A percentile compares a stretch with the other conserved stretches of the same genome.
phyloP scores from a whole-genome alignment of 352 stramenopile species.

The Globisporangium canariense region DNA sequence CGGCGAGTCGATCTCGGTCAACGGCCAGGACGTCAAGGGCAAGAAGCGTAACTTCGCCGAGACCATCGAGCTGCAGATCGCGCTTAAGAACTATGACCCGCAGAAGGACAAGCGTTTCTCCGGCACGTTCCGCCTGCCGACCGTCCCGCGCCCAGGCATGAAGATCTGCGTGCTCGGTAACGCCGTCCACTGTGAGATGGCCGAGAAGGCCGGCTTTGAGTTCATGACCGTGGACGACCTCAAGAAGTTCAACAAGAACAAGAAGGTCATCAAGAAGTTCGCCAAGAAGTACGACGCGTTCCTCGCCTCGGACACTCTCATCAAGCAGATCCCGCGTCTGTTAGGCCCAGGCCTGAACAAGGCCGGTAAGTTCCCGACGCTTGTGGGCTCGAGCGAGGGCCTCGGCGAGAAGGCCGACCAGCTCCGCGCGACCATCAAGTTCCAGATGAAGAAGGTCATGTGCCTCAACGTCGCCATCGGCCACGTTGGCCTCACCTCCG shows the following conservation, averaged over 20 bases:
- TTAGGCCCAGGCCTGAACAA: slow-evolving; percentile 98
- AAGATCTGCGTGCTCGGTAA: slow-evolving; percentile 99
- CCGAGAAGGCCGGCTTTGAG: slow-evolving; percentile 97
- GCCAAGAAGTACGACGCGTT: slow-evolving; percentile 99
- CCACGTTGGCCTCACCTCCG: slow-evolving; percentile 93
- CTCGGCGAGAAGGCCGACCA: slow-evolving; percentile 98
- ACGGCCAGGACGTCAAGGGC: slow-evolving; percentile 93
- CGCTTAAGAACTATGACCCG: slow-evolving; percentile 99
- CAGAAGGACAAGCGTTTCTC: slow-evolving; percentile 99
- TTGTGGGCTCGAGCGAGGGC: slow-evolving; percentile 93
- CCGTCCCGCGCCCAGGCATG: slow-evolving; percentile 92
- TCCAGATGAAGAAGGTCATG: slow-evolving; percentile 99
- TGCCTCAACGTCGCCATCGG: slow-evolving; percentile 98
- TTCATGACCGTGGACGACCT: slow-evolving; percentile 99
- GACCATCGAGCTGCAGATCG: slow-evolving; percentile 98
- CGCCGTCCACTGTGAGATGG: slow-evolving; percentile 97
- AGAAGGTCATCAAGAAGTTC: slow-evolving; percentile 99
- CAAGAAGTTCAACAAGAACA: slow-evolving; percentile 99
- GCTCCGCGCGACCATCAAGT: slow-evolving; percentile 99
- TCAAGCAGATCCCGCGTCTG: slow-evolving; percentile 99
- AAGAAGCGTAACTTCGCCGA: slow-evolving; percentile 99
- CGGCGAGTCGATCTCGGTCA: slow-evolving; percentile 91
- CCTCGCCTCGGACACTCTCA: slow-evolving; percentile 98
- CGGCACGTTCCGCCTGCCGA: slow-evolving; percentile 98
- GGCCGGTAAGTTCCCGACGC: slow-evolving; percentile 99